Base-by-base conservation (phyloP, 108 stramenopile genomes). In the Nitzschia putrida region DNA sequence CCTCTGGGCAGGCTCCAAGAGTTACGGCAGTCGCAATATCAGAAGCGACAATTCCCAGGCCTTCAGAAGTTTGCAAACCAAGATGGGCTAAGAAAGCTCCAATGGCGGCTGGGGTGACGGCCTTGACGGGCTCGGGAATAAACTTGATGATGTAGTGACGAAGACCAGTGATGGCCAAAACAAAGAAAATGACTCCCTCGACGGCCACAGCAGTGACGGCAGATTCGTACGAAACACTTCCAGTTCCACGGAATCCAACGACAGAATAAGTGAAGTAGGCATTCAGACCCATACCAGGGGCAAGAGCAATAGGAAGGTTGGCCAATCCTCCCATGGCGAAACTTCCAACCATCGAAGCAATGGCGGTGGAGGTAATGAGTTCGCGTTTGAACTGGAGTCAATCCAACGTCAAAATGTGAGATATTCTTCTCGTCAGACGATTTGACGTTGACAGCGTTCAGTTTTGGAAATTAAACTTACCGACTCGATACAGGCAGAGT, bases 271-370 rank as follows among this genome's bases (percentile, higher is more conserved):
- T 84, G 60, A 87, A 87, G 68, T 87, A 87, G 26, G 86, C 87
- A 61, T 88, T 88, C 78, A 88, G 81, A 54, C 87, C 87, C 87
- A 88, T 88, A 44, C 87, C 84, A 37, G 83, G 83, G 20, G 83
- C 79, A 10, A 88, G 63, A 43, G 87, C 87, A 45, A 88, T 76
- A n/a, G 87, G 87, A 41, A 88, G 74, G 69, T 88, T 88, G 21
- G 84, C 84, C 12, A 79, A 14, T 13, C 84, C 16, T 24, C 82
- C 87, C 87, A 88, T 88, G 59, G 73, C 21, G n/a, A 88, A 50
- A 63, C 84, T 84, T 12, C 77, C 84, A 59, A 85, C 24, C 76
- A 83, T 77, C 49, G 71, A 69, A 8, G 76, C 79, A 58, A 88
- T 63, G 52, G 87, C 87, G 11, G 87, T 88, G 40, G 86, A 66